Evolutionary conservation across 1,139 yeast genomes (phyloP).

Genomic region (Yamadazyma sp.): DNA sequence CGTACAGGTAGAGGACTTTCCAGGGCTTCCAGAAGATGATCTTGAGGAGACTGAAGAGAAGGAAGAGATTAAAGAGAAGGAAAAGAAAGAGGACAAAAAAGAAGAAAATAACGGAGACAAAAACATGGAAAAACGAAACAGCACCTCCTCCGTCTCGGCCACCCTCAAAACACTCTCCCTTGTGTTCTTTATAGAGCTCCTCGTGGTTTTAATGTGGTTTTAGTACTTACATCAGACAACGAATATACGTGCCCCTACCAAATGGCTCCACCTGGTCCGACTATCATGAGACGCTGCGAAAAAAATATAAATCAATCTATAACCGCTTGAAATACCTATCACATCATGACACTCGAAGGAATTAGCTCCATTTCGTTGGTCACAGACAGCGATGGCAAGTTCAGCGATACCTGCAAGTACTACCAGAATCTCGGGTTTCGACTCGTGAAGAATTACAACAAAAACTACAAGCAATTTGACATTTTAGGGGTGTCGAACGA

Average conservation of each 20-base stretch:
- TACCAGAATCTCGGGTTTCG: slow-evolving; percentile 60
- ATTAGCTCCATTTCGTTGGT: slow-evolving; percentile 56
- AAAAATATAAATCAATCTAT: slow-evolving; percentile 1
- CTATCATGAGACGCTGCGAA: slow-evolving; percentile 2
- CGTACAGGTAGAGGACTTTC: background rate
- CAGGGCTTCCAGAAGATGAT: background rate
- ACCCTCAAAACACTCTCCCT: background rate
- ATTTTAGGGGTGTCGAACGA: slow-evolving; percentile 59
- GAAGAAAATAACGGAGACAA: background rate
- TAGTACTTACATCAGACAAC: background rate
- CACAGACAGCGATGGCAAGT: slow-evolving; percentile 49
- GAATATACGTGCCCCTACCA: slow-evolving; percentile 1
- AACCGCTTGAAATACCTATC: too few relatives aligned
- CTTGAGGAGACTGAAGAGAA: background rate
- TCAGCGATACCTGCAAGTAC: slow-evolving; percentile 48
- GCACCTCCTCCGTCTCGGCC: background rate
- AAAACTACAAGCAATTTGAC: slow-evolving; percentile 38
- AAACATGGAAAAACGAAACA: background rate
- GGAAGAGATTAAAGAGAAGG: background rate
- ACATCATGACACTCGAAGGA: slow-evolving; percentile 19
- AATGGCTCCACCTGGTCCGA: slow-evolving; percentile 3
- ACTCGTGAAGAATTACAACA: slow-evolving; percentile 51
- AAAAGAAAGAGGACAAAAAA: background rate
- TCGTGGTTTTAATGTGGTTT: background rate
- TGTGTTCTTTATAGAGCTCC: background rate